Base-by-base conservation (phyloP, 805 yeast species). In the Spathaspora sp. region DNA sequence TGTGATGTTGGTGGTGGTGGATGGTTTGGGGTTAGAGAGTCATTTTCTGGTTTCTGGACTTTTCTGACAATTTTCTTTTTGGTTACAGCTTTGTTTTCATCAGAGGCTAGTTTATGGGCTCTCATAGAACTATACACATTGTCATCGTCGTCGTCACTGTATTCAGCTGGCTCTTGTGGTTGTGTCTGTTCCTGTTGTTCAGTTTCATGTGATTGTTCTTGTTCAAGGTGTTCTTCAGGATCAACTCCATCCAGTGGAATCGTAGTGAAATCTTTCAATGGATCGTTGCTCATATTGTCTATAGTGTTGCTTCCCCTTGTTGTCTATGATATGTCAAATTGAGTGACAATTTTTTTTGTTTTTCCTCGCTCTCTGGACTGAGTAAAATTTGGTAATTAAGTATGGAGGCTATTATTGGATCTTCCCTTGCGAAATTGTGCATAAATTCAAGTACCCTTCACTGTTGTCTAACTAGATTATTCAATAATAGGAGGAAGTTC, bases 31-130 rank as follows among this genome's bases (percentile, higher is more conserved):
- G 17, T 9, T 14, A n/a, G 5, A 31, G 12, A 16, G 1, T 11
- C 35, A 10, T 26, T 6, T 6, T 23, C 54, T 42, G 46, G 46
- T 42, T 44, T 40, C 8, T 35, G 16, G 19, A 52, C 32, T 38
- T 23, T 64, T 55, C 70, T 61, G n/a, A 66, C 62, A 42, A 62
- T 59, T 51, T 66, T 67, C 62, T 67, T 67, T 49, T 62, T 55
- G 11, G 69, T 66, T 44, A 50, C 50, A 19, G 53, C 61, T 18
- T 47, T 52, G 16, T 42, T 32, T 9, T 47, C 58, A 28, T 43
- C 54, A 16, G 48, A 49, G 18, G 48, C 46, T 23, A 55, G 48
- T 54, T 64, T 63, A 52, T 61, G 68, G n/a, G 66, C 59, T 45
- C 57, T 53, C 16, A 61, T 57, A 12, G 63, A 53, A 40, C 48